Percentiles rank a stretch among this genome's conserved stretches.
Evolutionary conservation across 2,329 filamentous ascomycete species (phyloP).

Genomic region (Penicillium sp.): DNA sequence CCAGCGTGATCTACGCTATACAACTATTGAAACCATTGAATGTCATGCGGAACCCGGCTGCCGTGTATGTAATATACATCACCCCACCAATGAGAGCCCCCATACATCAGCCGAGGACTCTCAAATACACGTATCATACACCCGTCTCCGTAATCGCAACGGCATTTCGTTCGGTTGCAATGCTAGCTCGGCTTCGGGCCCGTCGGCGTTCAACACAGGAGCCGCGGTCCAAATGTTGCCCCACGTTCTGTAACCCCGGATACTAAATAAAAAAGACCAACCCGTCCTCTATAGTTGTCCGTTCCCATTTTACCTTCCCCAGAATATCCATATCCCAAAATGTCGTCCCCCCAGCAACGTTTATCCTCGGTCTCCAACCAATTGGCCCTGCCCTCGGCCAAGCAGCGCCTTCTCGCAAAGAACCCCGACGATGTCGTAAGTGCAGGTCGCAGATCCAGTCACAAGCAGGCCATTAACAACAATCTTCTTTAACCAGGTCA

Average conservation of each 20-base stretch:
- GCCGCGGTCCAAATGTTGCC: constrained; percentile 29
- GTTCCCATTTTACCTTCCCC: not conserved
- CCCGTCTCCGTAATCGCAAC: constrained; percentile 6
- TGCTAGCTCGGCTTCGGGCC: not conserved
- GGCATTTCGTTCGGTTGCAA: constrained; percentile 29
- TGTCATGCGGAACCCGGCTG: not conserved
- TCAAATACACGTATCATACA: constrained; percentile 32
- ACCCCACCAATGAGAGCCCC: not conserved
- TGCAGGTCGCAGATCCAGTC: not conserved
- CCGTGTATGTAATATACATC: not conserved
- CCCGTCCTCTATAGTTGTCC: not conserved
- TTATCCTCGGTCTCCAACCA: constrained; percentile 45
- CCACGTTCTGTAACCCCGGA: constrained; percentile 11
- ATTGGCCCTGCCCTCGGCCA: constrained; percentile 34
- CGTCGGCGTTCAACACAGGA: not conserved
- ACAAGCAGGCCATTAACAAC: not conserved
- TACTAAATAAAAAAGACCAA: constrained; percentile 6
- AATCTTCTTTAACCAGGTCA: constrained; percentile 30
- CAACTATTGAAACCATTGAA: not conserved
- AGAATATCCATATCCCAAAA: constrained; percentile 13
- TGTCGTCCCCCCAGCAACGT: constrained; percentile 43
- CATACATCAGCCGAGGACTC: not conserved
- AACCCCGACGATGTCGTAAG: constrained; percentile 44
- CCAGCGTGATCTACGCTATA: not conserved
- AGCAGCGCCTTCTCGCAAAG: constrained; percentile 35